These are phyloP conservation scores for Tagetes erecta DNA, from an alignment of 129 eudicot genomes.

Conservation along the genomic window DNA sequence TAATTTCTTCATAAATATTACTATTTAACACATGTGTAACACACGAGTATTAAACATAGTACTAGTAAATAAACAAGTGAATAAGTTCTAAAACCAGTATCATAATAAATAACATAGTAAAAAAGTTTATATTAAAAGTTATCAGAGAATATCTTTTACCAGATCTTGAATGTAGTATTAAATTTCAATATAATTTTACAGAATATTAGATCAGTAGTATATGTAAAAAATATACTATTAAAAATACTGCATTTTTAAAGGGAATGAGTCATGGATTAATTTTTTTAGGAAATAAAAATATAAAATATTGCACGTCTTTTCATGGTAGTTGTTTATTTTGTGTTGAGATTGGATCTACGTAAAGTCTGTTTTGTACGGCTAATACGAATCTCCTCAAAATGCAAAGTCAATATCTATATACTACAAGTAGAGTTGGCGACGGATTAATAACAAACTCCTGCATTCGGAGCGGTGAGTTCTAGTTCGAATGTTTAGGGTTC, in stretches of 20 bases:
- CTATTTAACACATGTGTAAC: too few species aligned
- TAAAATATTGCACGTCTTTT: constrained; percentile 32
- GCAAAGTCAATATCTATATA: constrained; percentile 28
- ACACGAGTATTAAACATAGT: background rate
- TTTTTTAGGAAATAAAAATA: background rate
- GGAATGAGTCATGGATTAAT: background rate
- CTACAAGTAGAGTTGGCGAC: background rate
- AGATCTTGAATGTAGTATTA: background rate
- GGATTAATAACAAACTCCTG: too few species aligned
- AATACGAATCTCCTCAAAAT: constrained; percentile 12
- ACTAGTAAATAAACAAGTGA: background rate
- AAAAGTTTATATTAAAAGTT: background rate
- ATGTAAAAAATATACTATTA: background rate
- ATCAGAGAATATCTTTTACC: constrained; percentile 18
- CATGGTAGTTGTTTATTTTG: constrained; percentile 2
- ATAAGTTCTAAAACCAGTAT: background rate
- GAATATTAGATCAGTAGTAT: background rate
- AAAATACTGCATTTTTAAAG: background rate
- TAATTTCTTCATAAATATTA: too few species aligned
- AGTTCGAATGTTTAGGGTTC: too few species aligned
- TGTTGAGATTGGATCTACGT: constrained; percentile 36
- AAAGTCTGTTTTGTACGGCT: constrained; percentile 35
- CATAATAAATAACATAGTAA: background rate
- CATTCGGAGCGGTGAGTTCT: too few species aligned
- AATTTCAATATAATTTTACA: background rate